phyloP scores from a whole-genome alignment of 2,329 filamentous ascomycete species.

The Ceratocystis cacaofunesta region DNA sequence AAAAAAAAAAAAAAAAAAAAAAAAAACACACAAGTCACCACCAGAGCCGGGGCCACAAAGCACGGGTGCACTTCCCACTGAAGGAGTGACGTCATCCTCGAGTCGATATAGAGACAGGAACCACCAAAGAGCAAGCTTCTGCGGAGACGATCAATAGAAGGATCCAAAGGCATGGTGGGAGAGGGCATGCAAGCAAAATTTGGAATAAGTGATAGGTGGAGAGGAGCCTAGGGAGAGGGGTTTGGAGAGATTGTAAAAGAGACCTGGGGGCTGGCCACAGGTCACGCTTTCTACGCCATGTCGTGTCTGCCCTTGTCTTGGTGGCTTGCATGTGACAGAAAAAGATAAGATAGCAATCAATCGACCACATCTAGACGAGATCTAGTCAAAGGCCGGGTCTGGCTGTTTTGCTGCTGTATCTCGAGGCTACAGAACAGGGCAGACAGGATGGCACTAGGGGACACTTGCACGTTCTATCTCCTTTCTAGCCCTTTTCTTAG shows the following conservation, averaged over 20 bases:
- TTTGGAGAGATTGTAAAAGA: neutral
- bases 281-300: neutral
- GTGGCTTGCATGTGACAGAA: neutral
- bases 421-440: neutral
- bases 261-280: neutral
- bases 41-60: neutral
- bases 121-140: conserved; percentile 1
- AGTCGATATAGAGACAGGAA: neutral
- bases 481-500: neutral
- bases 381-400: too few species aligned
- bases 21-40: neutral
- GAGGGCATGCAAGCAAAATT: neutral
- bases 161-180: neutral
- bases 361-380: neutral
- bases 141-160: neutral
- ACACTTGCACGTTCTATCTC: neutral
- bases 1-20: neutral
- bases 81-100: neutral
- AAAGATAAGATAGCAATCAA: neutral
- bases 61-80: neutral
- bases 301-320: neutral
- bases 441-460: neutral
- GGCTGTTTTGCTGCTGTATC: neutral
- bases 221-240: neutral
- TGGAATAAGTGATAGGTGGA: neutral